Conservation (phyloP, 345 rosid genomes). For the Odontarrhena argentea region DNA sequence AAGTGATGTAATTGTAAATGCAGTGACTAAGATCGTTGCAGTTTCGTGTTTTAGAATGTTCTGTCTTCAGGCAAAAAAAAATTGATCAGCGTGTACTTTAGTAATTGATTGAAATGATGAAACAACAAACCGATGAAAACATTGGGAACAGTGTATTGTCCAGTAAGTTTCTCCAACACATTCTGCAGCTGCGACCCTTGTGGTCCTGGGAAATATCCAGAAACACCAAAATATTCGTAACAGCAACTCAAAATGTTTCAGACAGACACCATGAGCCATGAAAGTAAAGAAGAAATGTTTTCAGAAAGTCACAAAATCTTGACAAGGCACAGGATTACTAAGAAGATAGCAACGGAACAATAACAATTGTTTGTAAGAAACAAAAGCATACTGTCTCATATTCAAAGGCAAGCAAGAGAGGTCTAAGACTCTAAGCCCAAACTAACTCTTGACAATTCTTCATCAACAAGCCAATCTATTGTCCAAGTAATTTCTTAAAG, state of each 20-base stretch:
- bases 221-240: constrained; percentile 24
- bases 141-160: constrained; percentile 94
- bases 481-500: neutral
- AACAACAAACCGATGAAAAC: constrained; percentile 75
- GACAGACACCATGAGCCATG: constrained; percentile 8
- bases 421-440: constrained; percentile 2
- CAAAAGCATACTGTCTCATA: constrained; percentile 8
- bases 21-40: constrained; percentile 4
- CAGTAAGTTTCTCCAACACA: constrained; percentile 77
- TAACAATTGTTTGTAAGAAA: neutral
- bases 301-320: neutral
- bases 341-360: neutral
- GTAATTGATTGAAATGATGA: constrained; percentile 2
- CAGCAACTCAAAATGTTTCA: constrained; percentile 6
- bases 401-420: constrained; percentile 9
- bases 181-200: constrained; percentile 87
- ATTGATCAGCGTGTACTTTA: neutral
- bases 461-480: constrained; percentile 3
- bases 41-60: neutral
- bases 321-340: neutral
- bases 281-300: constrained; percentile 8
- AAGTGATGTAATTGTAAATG: neutral
- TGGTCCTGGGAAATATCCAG: constrained; percentile 50
- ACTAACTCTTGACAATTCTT: constrained; percentile 7
- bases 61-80: neutral